A percentile compares a stretch with the other conserved stretches of the same genome.
Evolutionary conservation across 768 basidiomycete genomes (phyloP).

Genomic region (Lactarius tabidus): DNA sequence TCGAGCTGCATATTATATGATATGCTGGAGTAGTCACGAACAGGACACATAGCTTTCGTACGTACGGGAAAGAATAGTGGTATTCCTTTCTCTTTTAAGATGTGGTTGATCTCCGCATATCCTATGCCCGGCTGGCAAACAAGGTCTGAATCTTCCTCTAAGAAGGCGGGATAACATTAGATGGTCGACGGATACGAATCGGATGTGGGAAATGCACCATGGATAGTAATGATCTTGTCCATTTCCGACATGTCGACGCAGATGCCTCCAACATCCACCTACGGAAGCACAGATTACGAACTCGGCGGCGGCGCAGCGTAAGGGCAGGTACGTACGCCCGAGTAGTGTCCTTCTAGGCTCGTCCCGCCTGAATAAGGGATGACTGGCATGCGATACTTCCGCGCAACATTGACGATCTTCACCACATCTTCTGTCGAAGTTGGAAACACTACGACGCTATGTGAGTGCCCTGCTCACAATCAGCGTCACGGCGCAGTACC

Average conservation of each 20-base stretch:
- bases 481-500: too few relatives aligned
- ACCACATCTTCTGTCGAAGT: constrained; percentile 76
- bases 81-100: constrained; percentile 63
- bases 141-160: constrained; percentile 67
- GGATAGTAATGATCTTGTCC: constrained; percentile 72
- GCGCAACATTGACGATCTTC: constrained; percentile 69
- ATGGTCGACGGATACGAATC: background rate
- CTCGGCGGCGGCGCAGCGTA: background rate
- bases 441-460: constrained; percentile 64
- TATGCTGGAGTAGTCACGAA: background rate
- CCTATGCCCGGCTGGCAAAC: constrained; percentile 69
- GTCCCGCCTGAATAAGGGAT: constrained; percentile 81
- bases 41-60: background rate
- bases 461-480: constrained; percentile 37
- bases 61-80: constrained; percentile 78
- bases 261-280: constrained; percentile 51
- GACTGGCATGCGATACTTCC: constrained; percentile 71
- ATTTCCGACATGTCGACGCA: constrained; percentile 77
- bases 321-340: constrained; percentile 44
- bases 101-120: constrained; percentile 70
- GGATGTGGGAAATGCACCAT: constrained; percentile 44
- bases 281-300: background rate
- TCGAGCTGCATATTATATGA: constrained; percentile 48
- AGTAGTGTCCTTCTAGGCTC: constrained; percentile 72
- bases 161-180: background rate